Percentiles rank a stretch among this genome's conserved stretches.
phyloP scores from a whole-genome alignment of 257 asterid genomes.

The Datura wrightii region DNA sequence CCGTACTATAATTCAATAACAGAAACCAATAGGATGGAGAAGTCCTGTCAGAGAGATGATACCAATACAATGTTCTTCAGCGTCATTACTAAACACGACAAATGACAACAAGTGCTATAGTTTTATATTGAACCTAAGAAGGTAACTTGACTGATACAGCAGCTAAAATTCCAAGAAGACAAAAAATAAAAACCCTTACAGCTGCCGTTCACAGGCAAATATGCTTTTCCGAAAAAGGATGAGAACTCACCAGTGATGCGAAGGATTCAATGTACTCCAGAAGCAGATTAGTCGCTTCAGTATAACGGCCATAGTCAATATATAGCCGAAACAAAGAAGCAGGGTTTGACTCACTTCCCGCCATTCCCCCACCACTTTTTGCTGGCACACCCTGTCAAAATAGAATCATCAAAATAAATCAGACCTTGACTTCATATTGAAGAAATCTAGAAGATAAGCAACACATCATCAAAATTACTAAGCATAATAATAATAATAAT shows the following conservation, averaged over 20 bases:
- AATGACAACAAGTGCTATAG: not conserved
- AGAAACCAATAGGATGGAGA: slow-evolving; percentile 11
- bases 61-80: not conserved
- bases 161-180: slow-evolving; percentile 13
- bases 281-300: slow-evolving; percentile 85
- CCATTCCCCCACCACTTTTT: slow-evolving; percentile 80
- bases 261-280: slow-evolving; percentile 74
- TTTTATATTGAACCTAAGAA: not conserved
- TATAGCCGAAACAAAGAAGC: slow-evolving; percentile 82
- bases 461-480: slow-evolving; percentile 23
- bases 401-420: slow-evolving; percentile 4
- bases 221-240: slow-evolving; percentile 21
- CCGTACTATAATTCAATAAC: not conserved
- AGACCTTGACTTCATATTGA: not conserved
- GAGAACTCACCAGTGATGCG: slow-evolving; percentile 65
- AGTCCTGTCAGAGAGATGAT: slow-evolving; percentile 23
- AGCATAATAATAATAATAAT: not conserved
- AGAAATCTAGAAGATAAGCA: slow-evolving; percentile 6
- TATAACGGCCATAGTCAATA: slow-evolving; percentile 81
- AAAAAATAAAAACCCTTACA: not conserved
- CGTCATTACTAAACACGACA: not conserved
- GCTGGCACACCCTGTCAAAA: slow-evolving; percentile 57
- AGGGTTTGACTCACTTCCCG: slow-evolving; percentile 76
- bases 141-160: not conserved
- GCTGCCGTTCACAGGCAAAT: slow-evolving; percentile 18